phyloP scores from a whole-genome alignment of 2,329 filamentous ascomycete species.

The Calonectria pseudoreteaudii region DNA sequence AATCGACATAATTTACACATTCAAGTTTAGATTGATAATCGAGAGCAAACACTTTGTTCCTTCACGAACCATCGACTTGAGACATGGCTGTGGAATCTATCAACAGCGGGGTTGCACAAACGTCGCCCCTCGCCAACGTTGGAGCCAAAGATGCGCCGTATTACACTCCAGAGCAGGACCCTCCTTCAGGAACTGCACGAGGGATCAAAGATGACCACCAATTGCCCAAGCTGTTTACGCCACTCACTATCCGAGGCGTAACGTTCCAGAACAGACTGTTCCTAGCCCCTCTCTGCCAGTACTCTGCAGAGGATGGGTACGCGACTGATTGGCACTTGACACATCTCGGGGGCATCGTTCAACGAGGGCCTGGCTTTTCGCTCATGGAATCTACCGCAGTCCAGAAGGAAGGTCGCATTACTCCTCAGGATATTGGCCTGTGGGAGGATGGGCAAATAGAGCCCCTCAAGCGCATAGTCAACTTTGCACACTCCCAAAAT shows the following conservation, averaged over 20 bases:
- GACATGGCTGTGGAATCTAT: neutral
- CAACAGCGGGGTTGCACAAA: neutral
- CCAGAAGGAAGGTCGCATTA: slow-evolving; percentile 11
- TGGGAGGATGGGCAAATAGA: slow-evolving; percentile 45
- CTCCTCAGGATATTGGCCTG: slow-evolving; percentile 1
- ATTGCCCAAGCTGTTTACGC: slow-evolving; percentile 50
- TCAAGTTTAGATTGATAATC: neutral
- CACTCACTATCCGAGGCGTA: slow-evolving; percentile 58
- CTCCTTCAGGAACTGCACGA: neutral
- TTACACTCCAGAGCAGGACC: slow-evolving; percentile 2
- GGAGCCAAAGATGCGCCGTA: slow-evolving; percentile 4
- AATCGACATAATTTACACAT: neutral
- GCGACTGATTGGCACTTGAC: slow-evolving; percentile 17
- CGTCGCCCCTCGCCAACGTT: neutral
- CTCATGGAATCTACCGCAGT: slow-evolving; percentile 13
- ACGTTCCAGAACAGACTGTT: slow-evolving; percentile 59
- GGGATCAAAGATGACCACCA: neutral
- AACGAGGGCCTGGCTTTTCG: slow-evolving; percentile 4
- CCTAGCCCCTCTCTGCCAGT: slow-evolving; percentile 59
- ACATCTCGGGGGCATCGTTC: slow-evolving; percentile 10
- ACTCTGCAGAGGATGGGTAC: slow-evolving; percentile 46
- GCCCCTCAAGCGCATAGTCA: slow-evolving; percentile 66
- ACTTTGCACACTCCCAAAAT: slow-evolving; percentile 68
- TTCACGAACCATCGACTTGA: neutral
- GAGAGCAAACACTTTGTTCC: neutral